These are phyloP conservation scores for Saccharomycopsis lassenensis DNA, from an alignment of 805 yeast genomes.

Conservation along the genomic window DNA sequence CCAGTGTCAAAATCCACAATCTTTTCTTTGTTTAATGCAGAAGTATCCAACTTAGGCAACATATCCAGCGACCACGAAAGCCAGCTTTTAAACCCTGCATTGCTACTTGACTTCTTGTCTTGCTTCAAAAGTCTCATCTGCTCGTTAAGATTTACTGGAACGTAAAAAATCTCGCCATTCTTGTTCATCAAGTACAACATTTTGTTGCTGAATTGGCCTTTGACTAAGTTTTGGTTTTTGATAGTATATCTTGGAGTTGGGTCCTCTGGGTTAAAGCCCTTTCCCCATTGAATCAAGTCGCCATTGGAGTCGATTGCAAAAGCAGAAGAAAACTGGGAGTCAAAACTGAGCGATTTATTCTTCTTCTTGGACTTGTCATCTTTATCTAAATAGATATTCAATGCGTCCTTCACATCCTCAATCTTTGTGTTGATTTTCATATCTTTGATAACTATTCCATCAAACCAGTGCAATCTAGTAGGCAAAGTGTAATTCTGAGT, in stretches of 20 bases:
- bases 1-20: slow-evolving; percentile 51
- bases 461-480: slow-evolving; percentile 50
- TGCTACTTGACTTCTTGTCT: too few species aligned
- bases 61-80: slow-evolving; percentile 5
- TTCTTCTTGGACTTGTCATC: slow-evolving; percentile 22
- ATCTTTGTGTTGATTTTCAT: slow-evolving; percentile 31
- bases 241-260: slow-evolving; percentile 29
- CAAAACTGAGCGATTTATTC: slow-evolving; percentile 23
- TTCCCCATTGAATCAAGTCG: slow-evolving; percentile 64
- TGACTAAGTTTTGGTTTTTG: slow-evolving; percentile 34
- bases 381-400: slow-evolving; percentile 14
- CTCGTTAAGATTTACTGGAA: slow-evolving; percentile 23
- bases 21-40: slow-evolving; percentile 36
- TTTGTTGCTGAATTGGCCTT: slow-evolving; percentile 43
- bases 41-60: slow-evolving; percentile 27
- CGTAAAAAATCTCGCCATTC: slow-evolving; percentile 25
- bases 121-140: too few species aligned
- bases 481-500: slow-evolving; percentile 39
- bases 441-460: slow-evolving; percentile 44
- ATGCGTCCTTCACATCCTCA: slow-evolving; percentile 14
- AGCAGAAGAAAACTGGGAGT: slow-evolving; percentile 25
- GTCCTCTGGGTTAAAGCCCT: slow-evolving; percentile 25
- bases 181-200: slow-evolving; percentile 36
- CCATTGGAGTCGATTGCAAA: slow-evolving; percentile 61
- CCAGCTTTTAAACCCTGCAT: too few species aligned